A percentile compares a stretch with the other conserved stretches of the same genome.
Evolutionary conservation across 2,329 filamentous ascomycete species (phyloP).

Genomic region (Metarhizium guizhouense): DNA sequence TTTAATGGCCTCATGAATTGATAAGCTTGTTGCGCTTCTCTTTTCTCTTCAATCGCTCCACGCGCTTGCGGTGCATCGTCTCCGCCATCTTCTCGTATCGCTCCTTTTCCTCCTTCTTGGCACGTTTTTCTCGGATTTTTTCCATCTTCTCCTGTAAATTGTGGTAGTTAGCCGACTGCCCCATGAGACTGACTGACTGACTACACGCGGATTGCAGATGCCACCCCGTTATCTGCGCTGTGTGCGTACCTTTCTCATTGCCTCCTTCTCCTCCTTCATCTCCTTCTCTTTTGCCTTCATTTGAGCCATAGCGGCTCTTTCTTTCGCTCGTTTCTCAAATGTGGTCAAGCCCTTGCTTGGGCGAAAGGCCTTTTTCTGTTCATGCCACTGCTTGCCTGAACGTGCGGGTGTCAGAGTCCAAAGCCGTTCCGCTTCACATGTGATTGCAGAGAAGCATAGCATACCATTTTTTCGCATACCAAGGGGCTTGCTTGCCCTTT

Average conservation of each 20-base stretch:
- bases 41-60: conserved; percentile 85
- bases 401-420: conserved; percentile 6
- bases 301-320: conserved; percentile 60
- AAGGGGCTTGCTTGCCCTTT: conserved; percentile 30
- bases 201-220: neutral
- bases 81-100: conserved; percentile 89
- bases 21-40: conserved; percentile 92
- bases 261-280: conserved; percentile 91
- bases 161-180: conserved; percentile 6
- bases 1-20: conserved; percentile 42
- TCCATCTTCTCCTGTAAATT: conserved; percentile 59
- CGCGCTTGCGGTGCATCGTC: conserved; percentile 95
- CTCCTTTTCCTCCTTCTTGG: conserved; percentile 86
- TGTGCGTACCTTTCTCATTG: conserved; percentile 63
- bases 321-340: conserved; percentile 66
- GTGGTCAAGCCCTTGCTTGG: conserved; percentile 69
- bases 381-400: conserved; percentile 91
- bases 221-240: neutral
- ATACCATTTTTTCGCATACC: conserved; percentile 81
- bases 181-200: too few species aligned
- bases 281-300: conserved; percentile 91
- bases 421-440: neutral
- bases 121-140: conserved; percentile 74
- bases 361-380: conserved; percentile 74
- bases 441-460: conserved; percentile 30